Percentiles rank a stretch among this genome's conserved stretches.
Evolutionary conservation across 2,329 filamentous ascomycete genomes (phyloP).

Genomic region (Talaromyces sp.): DNA sequence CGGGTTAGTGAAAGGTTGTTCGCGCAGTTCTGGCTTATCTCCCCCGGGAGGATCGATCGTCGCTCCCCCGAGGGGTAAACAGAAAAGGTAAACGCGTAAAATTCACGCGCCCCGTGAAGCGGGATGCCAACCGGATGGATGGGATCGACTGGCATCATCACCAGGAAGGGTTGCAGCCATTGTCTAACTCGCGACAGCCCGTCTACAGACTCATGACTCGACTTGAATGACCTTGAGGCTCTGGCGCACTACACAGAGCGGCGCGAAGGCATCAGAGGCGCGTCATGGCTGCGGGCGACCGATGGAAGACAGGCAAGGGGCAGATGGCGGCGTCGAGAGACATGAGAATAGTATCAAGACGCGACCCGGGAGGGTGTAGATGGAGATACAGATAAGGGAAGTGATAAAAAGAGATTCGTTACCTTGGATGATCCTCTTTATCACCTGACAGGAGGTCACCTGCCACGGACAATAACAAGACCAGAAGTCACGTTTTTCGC

Average conservation of each 20-base stretch:
- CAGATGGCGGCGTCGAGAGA: conserved; percentile 15
- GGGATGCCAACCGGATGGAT: not conserved
- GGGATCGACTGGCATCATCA: conserved; percentile 7
- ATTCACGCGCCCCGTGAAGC: conserved; percentile 29
- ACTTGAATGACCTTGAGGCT: conserved; percentile 2
- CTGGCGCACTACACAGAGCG: not conserved
- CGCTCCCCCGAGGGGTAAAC: conserved; percentile 20
- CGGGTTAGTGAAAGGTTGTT: conserved; percentile 4
- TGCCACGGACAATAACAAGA: conserved; percentile 45
- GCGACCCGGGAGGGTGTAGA: conserved; percentile 18
- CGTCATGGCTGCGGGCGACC: conserved; percentile 32
- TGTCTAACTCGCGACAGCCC: not conserved
- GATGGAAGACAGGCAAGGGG: conserved; percentile 24
- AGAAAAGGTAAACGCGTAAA: conserved; percentile 28
- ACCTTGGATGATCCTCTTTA: conserved; percentile 44
- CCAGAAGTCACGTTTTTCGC: conserved; percentile 31
- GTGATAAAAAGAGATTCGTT: conserved; percentile 28
- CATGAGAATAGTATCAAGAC: conserved; percentile 11
- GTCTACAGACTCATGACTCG: conserved; percentile 1
- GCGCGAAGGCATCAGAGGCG: conserved; percentile 25
- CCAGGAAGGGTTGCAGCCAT: not conserved
- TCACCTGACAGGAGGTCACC: conserved; percentile 51
- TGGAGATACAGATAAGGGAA: conserved; percentile 20
- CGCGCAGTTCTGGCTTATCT: not conserved
- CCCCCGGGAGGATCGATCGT: conserved; percentile 15